Percentiles rank a stretch among this genome's conserved stretches.
These are phyloP conservation scores for Lentithecium fluviatile DNA, from an alignment of 495 filamentous ascomycete genomes.

Conservation along the genomic window DNA sequence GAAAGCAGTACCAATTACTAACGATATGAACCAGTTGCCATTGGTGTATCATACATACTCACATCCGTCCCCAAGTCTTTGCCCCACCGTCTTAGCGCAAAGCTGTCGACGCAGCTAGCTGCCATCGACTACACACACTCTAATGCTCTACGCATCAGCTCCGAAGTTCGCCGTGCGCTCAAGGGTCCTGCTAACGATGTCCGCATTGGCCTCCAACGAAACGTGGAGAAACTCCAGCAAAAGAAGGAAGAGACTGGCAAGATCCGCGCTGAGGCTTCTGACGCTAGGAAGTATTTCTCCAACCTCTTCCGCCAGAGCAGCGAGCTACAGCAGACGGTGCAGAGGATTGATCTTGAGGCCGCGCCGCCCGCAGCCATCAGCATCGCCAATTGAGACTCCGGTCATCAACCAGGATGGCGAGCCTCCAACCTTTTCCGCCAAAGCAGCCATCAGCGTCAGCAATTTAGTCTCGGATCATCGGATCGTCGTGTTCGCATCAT, in stretches of 20 bases:
- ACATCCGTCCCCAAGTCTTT: constrained; percentile 83
- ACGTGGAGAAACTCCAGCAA: constrained; percentile 73
- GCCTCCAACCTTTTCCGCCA: too few species aligned
- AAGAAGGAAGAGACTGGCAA: constrained; percentile 78
- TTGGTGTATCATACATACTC: constrained; percentile 75
- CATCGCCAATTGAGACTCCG: background rate
- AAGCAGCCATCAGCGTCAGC: constrained; percentile 39
- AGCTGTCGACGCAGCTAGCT: constrained; percentile 74
- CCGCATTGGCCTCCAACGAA: constrained; percentile 72
- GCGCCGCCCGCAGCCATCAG: constrained; percentile 51
- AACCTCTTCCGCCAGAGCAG: constrained; percentile 77
- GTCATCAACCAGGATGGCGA: too few species aligned
- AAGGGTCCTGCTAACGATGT: constrained; percentile 80
- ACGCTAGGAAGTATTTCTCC: constrained; percentile 58
- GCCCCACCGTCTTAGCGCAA: constrained; percentile 78
- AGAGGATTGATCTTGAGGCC: constrained; percentile 78
- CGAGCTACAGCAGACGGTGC: constrained; percentile 69
- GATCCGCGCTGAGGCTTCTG: constrained; percentile 40
- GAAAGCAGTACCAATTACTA: constrained; percentile 41
- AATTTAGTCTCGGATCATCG: background rate
- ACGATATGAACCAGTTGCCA: constrained; percentile 52
- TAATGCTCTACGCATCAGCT: constrained; percentile 78
- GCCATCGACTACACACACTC: constrained; percentile 87
- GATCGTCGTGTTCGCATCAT: background rate
- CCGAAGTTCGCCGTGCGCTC: constrained; percentile 81